phyloP scores from a whole-genome alignment of 306 rosid species.

The Trifolium repens region DNA sequence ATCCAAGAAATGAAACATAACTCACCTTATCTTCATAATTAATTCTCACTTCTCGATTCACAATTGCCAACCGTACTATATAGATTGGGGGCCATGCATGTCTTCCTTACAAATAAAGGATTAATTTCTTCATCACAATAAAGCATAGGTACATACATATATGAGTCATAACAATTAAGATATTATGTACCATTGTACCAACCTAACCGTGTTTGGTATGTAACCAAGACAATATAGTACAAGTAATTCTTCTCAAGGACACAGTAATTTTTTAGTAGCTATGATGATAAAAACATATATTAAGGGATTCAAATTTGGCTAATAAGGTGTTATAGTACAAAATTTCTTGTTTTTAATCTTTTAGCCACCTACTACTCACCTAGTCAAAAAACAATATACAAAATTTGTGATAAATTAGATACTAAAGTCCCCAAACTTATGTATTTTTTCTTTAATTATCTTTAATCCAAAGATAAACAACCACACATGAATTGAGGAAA shows the following conservation, averaged over 20 bases:
- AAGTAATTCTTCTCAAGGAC: neutral
- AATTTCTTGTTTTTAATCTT: slow-evolving; percentile 32
- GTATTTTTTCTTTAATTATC: slow-evolving; percentile 44
- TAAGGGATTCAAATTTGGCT: slow-evolving; percentile 49
- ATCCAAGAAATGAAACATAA: slow-evolving; percentile 43
- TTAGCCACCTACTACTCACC: slow-evolving; percentile 46
- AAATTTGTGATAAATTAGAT: slow-evolving; percentile 46
- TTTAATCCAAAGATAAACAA: slow-evolving; percentile 44
- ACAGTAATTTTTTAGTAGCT: neutral
- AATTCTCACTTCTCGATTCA: slow-evolving; percentile 26
- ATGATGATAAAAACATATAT: neutral
- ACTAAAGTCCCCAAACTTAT: slow-evolving; percentile 45
- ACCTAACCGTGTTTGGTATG: slow-evolving; percentile 27
- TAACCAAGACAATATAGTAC: neutral
- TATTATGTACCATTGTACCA: neutral
- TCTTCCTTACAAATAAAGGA: slow-evolving; percentile 40
- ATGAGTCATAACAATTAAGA: slow-evolving; percentile 16
- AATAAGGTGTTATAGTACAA: slow-evolving; percentile 29
- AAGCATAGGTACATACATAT: neutral
- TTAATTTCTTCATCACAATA: slow-evolving; percentile 28
- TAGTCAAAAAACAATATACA: slow-evolving; percentile 70
- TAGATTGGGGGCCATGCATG: slow-evolving; percentile 45
- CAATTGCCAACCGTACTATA: slow-evolving; percentile 32
- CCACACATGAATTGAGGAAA: slow-evolving; percentile 19
- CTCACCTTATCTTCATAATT: slow-evolving; percentile 51